These are phyloP conservation scores for Nemophila menziesii DNA, from an alignment of 257 asterid species.

Conservation along the genomic window DNA sequence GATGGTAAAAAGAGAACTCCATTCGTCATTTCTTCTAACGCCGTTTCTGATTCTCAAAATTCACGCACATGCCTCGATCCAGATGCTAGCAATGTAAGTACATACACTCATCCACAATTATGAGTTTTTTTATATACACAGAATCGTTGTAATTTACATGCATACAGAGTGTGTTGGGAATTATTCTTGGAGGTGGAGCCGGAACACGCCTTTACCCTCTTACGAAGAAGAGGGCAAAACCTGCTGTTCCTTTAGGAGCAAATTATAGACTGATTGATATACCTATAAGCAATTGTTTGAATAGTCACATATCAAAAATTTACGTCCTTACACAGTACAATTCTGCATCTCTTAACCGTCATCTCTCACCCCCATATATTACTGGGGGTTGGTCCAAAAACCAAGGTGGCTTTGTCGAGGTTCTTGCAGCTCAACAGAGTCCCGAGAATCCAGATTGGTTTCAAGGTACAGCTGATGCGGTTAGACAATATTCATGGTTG, in stretches of 20 bases:
- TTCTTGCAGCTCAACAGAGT: slow-evolving; percentile 98
- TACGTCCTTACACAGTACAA: slow-evolving; percentile 93
- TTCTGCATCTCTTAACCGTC: slow-evolving; percentile 95
- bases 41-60: too few species aligned
- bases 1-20: too few species aligned
- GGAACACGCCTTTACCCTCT: slow-evolving; percentile 92
- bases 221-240: slow-evolving; percentile 90
- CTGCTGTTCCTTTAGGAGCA: slow-evolving; percentile 97
- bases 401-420: slow-evolving; percentile 97
- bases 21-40: too few species aligned
- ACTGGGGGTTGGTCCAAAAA: slow-evolving; percentile 86
- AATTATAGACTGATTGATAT: slow-evolving; percentile 84
- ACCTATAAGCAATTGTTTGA: slow-evolving; percentile 95
- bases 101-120: too few species aligned
- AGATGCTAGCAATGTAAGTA: too few species aligned
- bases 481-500: slow-evolving; percentile 84
- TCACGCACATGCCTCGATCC: too few species aligned
- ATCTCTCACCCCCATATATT: slow-evolving; percentile 84
- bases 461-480: slow-evolving; percentile 99
- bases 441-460: slow-evolving; percentile 97
- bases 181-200: slow-evolving; percentile 95
- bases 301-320: slow-evolving; percentile 81
- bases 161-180: slow-evolving; percentile 93
- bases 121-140: too few species aligned
- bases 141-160: too few species aligned